Conservation (phyloP, 1,284 basidiomycete genomes). For the Pyrrhoderma lamaoense region DNA sequence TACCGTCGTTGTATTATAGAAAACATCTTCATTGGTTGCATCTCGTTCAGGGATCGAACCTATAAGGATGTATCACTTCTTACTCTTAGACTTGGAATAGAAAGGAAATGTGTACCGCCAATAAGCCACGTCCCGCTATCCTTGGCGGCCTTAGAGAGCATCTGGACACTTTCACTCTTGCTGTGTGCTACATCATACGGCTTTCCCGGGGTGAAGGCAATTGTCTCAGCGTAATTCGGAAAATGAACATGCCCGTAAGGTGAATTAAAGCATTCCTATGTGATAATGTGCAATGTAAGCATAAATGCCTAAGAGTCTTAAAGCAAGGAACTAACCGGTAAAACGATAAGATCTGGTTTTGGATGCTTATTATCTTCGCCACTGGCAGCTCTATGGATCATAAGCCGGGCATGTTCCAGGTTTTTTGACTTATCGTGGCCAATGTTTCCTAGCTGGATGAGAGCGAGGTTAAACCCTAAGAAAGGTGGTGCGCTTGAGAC, state of each 20-base stretch:
- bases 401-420: conserved; percentile 71
- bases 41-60: conserved; percentile 89
- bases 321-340: conserved; percentile 58
- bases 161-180: conserved; percentile 71
- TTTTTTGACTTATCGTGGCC: conserved; percentile 66
- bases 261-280: conserved; percentile 95
- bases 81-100: neutral
- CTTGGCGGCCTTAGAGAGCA: conserved; percentile 79
- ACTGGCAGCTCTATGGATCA: conserved; percentile 65
- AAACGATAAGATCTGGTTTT: conserved; percentile 77
- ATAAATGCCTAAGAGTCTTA: neutral
- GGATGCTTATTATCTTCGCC: conserved; percentile 31
- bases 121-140: conserved; percentile 83
- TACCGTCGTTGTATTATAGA: conserved; percentile 93
- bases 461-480: conserved; percentile 75
- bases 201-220: conserved; percentile 52
- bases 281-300: neutral
- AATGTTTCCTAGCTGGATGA: conserved; percentile 78
- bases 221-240: conserved; percentile 77
- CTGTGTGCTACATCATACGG: conserved; percentile 52
- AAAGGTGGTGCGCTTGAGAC: conserved; percentile 33
- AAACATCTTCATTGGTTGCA: conserved; percentile 42
- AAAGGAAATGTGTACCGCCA: conserved; percentile 54
- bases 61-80: conserved; percentile 25
- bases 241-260: conserved; percentile 89